Base-by-base conservation (phyloP, 192 early-diverging fungal genomes). In the Cetraspora pellucida region DNA sequence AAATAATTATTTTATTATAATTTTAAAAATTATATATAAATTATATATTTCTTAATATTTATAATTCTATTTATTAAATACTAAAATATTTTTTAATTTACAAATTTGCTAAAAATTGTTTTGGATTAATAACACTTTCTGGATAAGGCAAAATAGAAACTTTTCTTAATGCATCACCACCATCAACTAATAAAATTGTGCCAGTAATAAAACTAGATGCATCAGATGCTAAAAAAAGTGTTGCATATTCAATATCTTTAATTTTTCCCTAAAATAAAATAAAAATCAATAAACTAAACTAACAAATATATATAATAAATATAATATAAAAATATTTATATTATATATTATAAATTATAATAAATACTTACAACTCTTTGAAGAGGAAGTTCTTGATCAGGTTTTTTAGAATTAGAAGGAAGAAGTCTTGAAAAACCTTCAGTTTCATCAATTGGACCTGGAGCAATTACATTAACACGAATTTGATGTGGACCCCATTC, bases 401-500 rank as follows among this genome's bases (percentile, higher is more conserved):
- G 47, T n/a, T 37, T 25, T 14, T 73, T 60, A 5, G 69, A 60
- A 80, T 66, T 66, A 55, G 43, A 31, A 17, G 81, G 84, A 5
- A 78, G 55, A 30, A 84, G 58, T 70, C 79, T 87, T 69, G 78
- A 31, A 78, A 81, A 71, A 2, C 80, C 83, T 50, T 80, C 84
- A 0, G 86, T 84, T 54, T 77, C 78, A 74, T 76, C 86, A 63
- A 87, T 86, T 3, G 84, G 83, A 10, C 91, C 91, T 31, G 91
- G 92, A 5, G 90, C 84, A 78, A 93, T 88, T 30, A 78, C 84
- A 80, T 91, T 91, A 59, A 88, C 85, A 75, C 93, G 89, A 78
- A 94, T 88, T 25, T 87, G 87, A 64, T 90, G 85, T 19, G 87
- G 88, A 37, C 93, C 93, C 82, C 90, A 91, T 75, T 94, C 93